phyloP scores from a whole-genome alignment of 148 eudicot genomes.

The Rhododendron molle region DNA sequence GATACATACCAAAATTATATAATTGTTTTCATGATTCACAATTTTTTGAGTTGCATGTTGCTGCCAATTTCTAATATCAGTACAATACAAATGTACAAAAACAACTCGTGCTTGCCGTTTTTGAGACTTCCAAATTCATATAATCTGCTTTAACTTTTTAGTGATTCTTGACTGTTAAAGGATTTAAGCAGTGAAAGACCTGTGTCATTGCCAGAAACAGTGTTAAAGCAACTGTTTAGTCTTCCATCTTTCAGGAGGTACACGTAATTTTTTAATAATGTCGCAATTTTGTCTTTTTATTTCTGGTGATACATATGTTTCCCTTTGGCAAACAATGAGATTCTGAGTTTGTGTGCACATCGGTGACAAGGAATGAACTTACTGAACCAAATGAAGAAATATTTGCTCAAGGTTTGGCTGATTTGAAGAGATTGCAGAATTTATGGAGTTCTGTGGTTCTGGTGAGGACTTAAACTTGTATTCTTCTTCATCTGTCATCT shows the following conservation, averaged over 20 bases:
- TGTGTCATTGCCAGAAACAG: constrained; percentile 23
- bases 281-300: constrained; percentile 7
- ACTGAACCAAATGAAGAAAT: constrained; percentile 42
- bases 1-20: no score
- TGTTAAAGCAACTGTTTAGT: constrained; percentile 44
- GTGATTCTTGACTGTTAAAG: constrained; percentile 28
- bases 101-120: not conserved
- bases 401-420: constrained; percentile 34
- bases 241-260: constrained; percentile 62
- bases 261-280: not conserved
- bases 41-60: not conserved
- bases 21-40: not conserved
- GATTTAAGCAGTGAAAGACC: constrained; percentile 25
- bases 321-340: constrained; percentile 3
- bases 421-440: constrained; percentile 35
- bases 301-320: not conserved
- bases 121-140: not conserved
- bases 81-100: not conserved
- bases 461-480: constrained; percentile 38
- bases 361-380: constrained; percentile 25
- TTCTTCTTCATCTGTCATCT: not conserved
- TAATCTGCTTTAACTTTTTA: constrained; percentile 1
- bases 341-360: constrained; percentile 8
- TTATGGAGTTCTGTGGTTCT: constrained; percentile 54
- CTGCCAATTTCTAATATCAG: not conserved